phyloP scores from a whole-genome alignment of 164 flowering plant genomes.

The Sextonia rubra region DNA sequence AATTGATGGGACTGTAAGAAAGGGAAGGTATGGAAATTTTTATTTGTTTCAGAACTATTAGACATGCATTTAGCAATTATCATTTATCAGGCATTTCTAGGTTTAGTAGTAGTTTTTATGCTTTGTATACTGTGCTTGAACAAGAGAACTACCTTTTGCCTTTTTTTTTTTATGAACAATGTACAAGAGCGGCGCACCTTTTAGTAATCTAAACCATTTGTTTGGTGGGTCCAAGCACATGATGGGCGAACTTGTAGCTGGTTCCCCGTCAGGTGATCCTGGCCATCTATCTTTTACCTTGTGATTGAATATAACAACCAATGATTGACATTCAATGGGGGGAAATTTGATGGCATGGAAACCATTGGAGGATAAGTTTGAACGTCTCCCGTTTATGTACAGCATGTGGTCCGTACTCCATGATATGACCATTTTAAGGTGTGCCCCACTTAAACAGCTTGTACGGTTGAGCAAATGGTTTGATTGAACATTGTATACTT shows the following conservation, averaged over 20 bases:
- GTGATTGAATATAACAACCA: no score
- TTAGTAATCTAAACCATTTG: not conserved
- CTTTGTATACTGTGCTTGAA: not conserved
- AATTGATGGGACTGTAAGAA: conserved; percentile 91
- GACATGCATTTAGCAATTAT: not conserved
- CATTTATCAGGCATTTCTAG: not conserved
- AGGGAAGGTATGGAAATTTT: conserved; percentile 67
- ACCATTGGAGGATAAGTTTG: not conserved
- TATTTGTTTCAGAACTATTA: not conserved
- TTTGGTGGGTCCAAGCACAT: not conserved
- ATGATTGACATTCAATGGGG: no score
- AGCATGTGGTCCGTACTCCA: not conserved
- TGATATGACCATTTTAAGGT: not conserved
- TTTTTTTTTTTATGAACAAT: not conserved
- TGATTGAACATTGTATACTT: not conserved
- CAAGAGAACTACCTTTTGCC: not conserved
- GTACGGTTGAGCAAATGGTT: not conserved
- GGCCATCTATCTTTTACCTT: not conserved
- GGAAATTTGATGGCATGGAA: no score
- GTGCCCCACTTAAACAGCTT: not conserved
- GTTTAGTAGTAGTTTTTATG: not conserved
- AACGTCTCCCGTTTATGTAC: not conserved
- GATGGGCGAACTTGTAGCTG: no score
- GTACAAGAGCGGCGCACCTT: not conserved
- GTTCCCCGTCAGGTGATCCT: not conserved